phyloP scores from a whole-genome alignment of 1,284 basidiomycete species.

The Irpex sp. region DNA sequence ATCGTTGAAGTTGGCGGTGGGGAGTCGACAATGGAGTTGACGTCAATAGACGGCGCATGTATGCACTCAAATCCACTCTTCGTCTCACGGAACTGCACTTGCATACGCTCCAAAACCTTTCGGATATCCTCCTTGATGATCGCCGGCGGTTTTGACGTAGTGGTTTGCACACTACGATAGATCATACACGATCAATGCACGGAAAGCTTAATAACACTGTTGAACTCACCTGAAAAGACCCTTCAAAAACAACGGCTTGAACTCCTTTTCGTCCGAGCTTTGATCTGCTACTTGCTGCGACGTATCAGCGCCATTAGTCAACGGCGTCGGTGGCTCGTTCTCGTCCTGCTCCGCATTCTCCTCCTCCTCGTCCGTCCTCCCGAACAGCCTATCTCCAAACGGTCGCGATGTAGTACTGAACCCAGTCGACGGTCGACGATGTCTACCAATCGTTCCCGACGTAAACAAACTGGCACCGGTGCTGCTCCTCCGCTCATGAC shows the following conservation, averaged over 20 bases:
- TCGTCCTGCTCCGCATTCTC: constrained; percentile 39
- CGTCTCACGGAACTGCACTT: constrained; percentile 90
- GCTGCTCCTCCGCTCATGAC: constrained; percentile 76
- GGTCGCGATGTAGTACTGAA: constrained; percentile 40
- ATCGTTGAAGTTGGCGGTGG: constrained; percentile 14
- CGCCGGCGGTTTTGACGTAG: constrained; percentile 84
- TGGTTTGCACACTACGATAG: constrained; percentile 79
- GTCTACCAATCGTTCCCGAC: constrained; percentile 56
- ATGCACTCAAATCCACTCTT: constrained; percentile 95
- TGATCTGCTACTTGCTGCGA: constrained; percentile 26
- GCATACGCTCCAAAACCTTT: constrained; percentile 88
- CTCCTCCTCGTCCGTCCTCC: constrained; percentile 46
- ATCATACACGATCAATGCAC: constrained; percentile 2
- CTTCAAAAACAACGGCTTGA: constrained; percentile 88
- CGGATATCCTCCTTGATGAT: constrained; percentile 84
- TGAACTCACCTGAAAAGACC: constrained; percentile 76
- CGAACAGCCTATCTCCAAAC: constrained; percentile 46
- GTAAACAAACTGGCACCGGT: constrained; percentile 61
- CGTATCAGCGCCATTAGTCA: constrained; percentile 26
- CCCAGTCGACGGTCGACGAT: constrained; percentile 64
- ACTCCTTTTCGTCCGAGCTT: constrained; percentile 57
- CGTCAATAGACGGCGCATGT: constrained; percentile 90
- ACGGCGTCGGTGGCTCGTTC: constrained; percentile 24
- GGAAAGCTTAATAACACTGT: background rate
- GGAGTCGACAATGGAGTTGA: constrained; percentile 59